Evolutionary conservation across 805 yeast genomes (phyloP), one percentile per base, ranked within the genome.

Genomic region (Allodekkera sacchari): DNA sequence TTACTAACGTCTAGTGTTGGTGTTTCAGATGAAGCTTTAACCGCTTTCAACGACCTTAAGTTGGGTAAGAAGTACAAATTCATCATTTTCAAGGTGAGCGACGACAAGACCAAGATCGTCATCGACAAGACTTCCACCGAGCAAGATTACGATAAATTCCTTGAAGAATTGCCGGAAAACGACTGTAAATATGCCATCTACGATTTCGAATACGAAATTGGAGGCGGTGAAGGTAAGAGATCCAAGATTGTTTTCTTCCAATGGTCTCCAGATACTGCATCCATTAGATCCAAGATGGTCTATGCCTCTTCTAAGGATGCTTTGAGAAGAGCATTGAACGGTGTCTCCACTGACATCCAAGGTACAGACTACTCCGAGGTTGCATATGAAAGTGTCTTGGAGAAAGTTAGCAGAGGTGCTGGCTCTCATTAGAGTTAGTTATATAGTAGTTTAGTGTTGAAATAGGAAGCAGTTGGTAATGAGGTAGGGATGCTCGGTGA

Each of bases 251-350:
- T 74, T 38, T 77, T 77, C 58, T 73, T 56, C 68, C 83, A 92
- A 46, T 92, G 98, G 98, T 78, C 96, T 41, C 98, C 98, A 52
- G 98, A 92, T 59, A 84, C 94, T 41, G 96, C 97, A 34, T 85
- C 92, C 41, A 78, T 92, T 53, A 82, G 94, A 70, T 61, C 87
- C 50, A 92, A 92, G 82, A 92, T 92, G 98, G 83, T 89, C 42
- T 89, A 88, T 68, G 97, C 98, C 29, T 77, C 96, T n/a, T 88
- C 97, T 39, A 87, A 87, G 66, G 97, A 88, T 52, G 95, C 96
- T 30, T 74, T 92, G 55, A 89, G 97, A 73, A 85, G 95, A 66
- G 89, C 98, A 35, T 71, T 92, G 56, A 89, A 83, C 60, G 98
- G 98, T 63, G 77, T 92, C 47, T 68, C 96, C 36, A 62, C 95